Evolutionary conservation across 208 protist species (phyloP).

Genomic region (Leishmania guyanensis): DNA sequence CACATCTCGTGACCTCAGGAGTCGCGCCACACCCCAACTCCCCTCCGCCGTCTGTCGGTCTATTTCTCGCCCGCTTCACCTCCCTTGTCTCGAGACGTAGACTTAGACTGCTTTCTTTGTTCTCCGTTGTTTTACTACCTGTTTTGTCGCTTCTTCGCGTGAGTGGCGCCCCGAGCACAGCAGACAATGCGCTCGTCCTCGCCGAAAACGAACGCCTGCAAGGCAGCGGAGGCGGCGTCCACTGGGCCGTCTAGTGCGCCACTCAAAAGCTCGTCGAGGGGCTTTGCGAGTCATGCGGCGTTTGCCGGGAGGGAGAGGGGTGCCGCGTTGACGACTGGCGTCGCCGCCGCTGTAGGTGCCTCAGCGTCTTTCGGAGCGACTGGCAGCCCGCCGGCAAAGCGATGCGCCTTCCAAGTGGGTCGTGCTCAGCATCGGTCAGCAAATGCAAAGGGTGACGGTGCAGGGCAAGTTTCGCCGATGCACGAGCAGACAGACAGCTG

Average conservation of each 20-base stretch:
- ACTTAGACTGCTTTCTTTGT: neutral
- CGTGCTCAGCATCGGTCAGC: neutral
- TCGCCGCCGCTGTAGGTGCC: neutral
- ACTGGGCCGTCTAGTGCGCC: neutral
- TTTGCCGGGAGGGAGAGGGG: neutral
- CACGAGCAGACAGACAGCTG: neutral
- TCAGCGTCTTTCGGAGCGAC: conserved; percentile 4
- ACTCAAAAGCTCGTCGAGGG: neutral
- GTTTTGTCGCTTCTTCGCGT: neutral
- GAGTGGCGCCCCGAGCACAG: neutral
- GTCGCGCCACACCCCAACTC: neutral
- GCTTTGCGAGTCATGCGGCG: neutral
- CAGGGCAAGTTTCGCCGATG: neutral
- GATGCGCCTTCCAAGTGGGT: neutral
- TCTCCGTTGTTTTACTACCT: neutral
- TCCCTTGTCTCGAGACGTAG: neutral
- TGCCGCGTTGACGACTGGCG: neutral
- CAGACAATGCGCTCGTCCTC: neutral
- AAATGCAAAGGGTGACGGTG: neutral
- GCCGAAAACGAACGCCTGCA: neutral
- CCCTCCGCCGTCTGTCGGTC: neutral
- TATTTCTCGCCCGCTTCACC: neutral
- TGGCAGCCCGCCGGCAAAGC: neutral
- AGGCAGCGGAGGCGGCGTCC: neutral
- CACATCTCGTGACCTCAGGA: neutral